Conservation (phyloP, 257 asterid species). For the Penstemon eatonii region DNA sequence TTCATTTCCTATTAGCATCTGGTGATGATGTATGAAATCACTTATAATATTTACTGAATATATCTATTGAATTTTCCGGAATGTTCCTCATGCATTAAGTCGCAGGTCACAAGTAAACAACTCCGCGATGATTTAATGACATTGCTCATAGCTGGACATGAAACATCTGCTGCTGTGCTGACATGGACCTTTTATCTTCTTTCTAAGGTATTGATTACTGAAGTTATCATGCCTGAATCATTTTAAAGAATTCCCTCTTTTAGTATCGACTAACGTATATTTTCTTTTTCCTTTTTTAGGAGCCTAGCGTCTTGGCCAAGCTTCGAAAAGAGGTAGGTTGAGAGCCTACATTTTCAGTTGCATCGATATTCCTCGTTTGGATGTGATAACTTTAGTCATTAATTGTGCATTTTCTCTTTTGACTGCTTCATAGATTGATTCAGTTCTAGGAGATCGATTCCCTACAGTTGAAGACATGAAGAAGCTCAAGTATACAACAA, state of each 20-base stretch:
- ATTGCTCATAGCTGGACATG: conserved; percentile 97
- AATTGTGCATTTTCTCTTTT: neutral
- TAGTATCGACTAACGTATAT: too few relatives aligned
- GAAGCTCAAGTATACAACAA: conserved; percentile 87
- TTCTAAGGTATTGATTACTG: conserved; percentile 47
- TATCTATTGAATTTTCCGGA: conserved; percentile 27
- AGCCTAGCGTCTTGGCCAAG: conserved; percentile 84
- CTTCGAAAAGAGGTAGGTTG: conserved; percentile 87
- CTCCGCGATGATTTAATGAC: conserved; percentile 99
- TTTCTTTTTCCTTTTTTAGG: conserved; percentile 40
- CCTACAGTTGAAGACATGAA: conserved; percentile 93
- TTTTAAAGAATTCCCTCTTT: too few relatives aligned
- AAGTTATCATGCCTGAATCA: too few relatives aligned
- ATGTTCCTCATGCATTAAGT: conserved; percentile 34
- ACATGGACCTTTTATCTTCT: conserved; percentile 99
- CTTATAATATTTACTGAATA: conserved; percentile 16
- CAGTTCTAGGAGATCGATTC: conserved; percentile 86
- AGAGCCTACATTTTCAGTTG: neutral
- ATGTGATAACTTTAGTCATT: conserved; percentile 14
- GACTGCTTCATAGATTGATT: conserved; percentile 59
- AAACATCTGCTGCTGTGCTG: conserved; percentile 96
- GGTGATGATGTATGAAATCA: conserved; percentile 80
- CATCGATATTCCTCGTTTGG: conserved; percentile 14
- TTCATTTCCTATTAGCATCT: conserved; percentile 90
- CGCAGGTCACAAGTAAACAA: conserved; percentile 95